Base-by-base conservation (phyloP, 441 rosid species). In the Populus trichocarpa region DNA sequence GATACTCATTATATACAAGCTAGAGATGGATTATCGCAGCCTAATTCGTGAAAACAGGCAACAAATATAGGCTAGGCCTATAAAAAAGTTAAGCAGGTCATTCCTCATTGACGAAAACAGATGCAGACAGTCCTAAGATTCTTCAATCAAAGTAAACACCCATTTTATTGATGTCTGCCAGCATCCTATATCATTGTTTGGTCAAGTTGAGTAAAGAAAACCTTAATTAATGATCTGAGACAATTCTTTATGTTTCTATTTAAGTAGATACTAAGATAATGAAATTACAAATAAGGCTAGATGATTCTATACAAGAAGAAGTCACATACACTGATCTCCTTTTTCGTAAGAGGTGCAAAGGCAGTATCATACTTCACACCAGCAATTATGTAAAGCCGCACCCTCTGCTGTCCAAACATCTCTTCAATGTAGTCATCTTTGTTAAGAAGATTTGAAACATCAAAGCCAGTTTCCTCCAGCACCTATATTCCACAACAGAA, bases 321-420 rank as follows among this genome's bases (percentile, higher is more conserved):
- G 59, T 35, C 70, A 89, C 99, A 76, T 90, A 96, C 99, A 84
- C 98, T 96, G 75, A 96, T 96, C 87, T 94, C 99, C 88, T 94
- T 96, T 86, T 96, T 96, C 4, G 98, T 94, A 18, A 71, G 99
- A 25, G 98, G 99, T 74, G 96, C 98, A 86, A 96, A 96, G 75
- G 91, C 84, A 69, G 96, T 92, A 83, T 92, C 92, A 78, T 92
- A 95, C 76, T 88, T 85, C 79, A 96, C 96, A 73, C 98, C 93
- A 75, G 94, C 90, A 79, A 96, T 86, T 72, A 94, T 92, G 86
- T 93, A 96, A 46, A 96, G 92, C 36, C 97, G 91, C 70, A 96
- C 99, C 83, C 99, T 90, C 86, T 96, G 98, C 87, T 92, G 93
- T 74, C 98, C 97, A 88, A 94, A 94, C 82, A 86, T 83, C 81